Percentiles rank a stretch among this genome's conserved stretches.
phyloP scores from a whole-genome alignment of 169 alveolate genomes.

The Plasmodium reichenowi region DNA sequence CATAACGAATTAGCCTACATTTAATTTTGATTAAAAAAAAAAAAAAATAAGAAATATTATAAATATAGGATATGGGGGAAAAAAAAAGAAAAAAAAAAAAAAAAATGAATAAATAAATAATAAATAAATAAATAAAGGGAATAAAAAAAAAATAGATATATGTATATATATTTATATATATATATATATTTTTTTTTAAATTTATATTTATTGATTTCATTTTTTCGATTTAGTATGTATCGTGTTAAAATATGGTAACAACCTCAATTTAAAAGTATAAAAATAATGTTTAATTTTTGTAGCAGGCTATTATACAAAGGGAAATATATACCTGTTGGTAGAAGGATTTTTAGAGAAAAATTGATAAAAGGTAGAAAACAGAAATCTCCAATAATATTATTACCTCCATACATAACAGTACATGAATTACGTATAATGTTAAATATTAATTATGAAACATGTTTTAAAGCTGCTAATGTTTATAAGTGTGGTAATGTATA shows the following conservation, averaged over 20 bases:
- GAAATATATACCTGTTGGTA: slow-evolving; percentile 82
- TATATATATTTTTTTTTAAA: too few relatives aligned
- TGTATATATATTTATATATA: too few relatives aligned
- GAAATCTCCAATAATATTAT: slow-evolving; percentile 84
- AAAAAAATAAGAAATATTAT: too few relatives aligned
- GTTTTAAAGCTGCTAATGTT: slow-evolving; percentile 82
- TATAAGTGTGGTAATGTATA: slow-evolving; percentile 78
- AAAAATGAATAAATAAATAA: too few relatives aligned
- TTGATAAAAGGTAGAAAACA: slow-evolving; percentile 82
- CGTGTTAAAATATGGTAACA: neutral
- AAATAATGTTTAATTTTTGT: slow-evolving; percentile 26
- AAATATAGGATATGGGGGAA: too few relatives aligned
- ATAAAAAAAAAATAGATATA: too few relatives aligned
- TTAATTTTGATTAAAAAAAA: too few relatives aligned
- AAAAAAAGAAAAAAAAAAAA: too few relatives aligned
- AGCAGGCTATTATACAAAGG: slow-evolving; percentile 78
- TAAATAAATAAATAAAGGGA: too few relatives aligned
- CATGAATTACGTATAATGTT: slow-evolving; percentile 86
- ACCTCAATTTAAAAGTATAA: slow-evolving; percentile 12
- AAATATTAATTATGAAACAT: slow-evolving; percentile 78
- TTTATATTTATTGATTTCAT: neutral
- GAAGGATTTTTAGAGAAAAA: slow-evolving; percentile 82
- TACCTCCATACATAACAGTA: slow-evolving; percentile 84
- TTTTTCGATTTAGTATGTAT: neutral
- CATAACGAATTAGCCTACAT: too few relatives aligned